These are phyloP conservation scores for Zygotorulaspora mrakii DNA, from an alignment of 1,139 yeast genomes.

Conservation along the genomic window DNA sequence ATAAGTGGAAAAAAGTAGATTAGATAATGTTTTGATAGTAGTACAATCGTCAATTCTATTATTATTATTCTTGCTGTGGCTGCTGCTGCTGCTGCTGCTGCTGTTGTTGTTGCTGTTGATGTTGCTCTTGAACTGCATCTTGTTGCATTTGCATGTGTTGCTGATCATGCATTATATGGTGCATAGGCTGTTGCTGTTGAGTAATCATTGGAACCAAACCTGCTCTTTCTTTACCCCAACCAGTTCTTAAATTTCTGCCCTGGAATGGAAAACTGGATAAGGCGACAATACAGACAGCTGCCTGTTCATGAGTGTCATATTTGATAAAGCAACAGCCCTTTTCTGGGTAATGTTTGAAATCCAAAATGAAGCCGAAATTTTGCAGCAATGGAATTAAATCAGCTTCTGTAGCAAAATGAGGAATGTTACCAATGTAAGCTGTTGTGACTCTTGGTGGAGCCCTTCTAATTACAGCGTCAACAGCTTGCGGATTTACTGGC, in stretches of 20 bases:
- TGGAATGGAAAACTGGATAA: conserved; percentile 69
- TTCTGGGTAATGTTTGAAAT: conserved; percentile 76
- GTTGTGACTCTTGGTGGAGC: conserved; percentile 75
- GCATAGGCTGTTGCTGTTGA: conserved; percentile 20
- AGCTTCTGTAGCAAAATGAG: conserved; percentile 68
- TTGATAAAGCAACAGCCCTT: conserved; percentile 61
- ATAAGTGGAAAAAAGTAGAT: not conserved
- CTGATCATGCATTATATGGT: conserved; percentile 8
- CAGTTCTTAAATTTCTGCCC: conserved; percentile 77
- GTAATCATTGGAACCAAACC: conserved; percentile 36
- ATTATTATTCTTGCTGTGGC: conserved; percentile 7
- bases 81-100: conserved; percentile 11
- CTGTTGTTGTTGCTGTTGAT: conserved; percentile 9
- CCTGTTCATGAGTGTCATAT: conserved; percentile 82
- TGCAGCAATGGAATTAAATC: conserved; percentile 75
- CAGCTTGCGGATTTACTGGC: conserved; percentile 49
- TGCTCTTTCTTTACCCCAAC: conserved; percentile 78
- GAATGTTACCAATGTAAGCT: conserved; percentile 80
- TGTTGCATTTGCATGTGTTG: conserved; percentile 6
- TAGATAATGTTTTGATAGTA: not conserved
- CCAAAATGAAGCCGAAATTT: conserved; percentile 77
- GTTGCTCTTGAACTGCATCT: conserved; percentile 7
- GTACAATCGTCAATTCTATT: conserved; percentile 4
- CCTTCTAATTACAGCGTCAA: conserved; percentile 68
- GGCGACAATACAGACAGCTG: conserved; percentile 83